A percentile compares a stretch with the other conserved stretches of the same genome.
Evolutionary conservation across 306 rosid species (phyloP).

Genomic region (Glycyrrhiza uralensis): DNA sequence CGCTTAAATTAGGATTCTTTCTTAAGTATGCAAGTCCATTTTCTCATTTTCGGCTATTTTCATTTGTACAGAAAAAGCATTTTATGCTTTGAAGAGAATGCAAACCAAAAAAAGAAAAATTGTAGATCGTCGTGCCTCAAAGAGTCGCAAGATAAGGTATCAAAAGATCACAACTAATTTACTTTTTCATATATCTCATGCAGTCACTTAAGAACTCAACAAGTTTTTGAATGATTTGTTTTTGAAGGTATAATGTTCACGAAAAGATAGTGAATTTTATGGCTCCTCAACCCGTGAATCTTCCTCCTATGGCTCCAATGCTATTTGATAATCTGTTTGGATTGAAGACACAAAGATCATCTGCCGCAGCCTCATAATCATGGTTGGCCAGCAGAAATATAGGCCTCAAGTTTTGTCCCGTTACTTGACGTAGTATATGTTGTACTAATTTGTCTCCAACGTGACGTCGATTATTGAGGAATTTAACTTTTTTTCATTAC

Average conservation of each 20-base stretch:
- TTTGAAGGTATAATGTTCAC: slow-evolving; percentile 72
- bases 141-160: slow-evolving; percentile 94
- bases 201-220: background rate
- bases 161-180: background rate
- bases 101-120: slow-evolving; percentile 83
- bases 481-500: background rate
- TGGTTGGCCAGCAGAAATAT: slow-evolving; percentile 8
- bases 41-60: slow-evolving; percentile 20
- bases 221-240: background rate
- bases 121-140: slow-evolving; percentile 86
- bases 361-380: slow-evolving; percentile 34
- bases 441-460: slow-evolving; percentile 6
- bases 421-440: background rate
- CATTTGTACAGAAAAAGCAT: slow-evolving; percentile 50
- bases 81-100: slow-evolving; percentile 60
- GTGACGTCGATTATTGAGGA: slow-evolving; percentile 8
- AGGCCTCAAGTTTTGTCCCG: slow-evolving; percentile 12
- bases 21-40: background rate
- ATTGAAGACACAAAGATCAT: slow-evolving; percentile 43
- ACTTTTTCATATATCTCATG: background rate
- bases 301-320: slow-evolving; percentile 60
- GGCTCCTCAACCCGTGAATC: slow-evolving; percentile 55
- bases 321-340: slow-evolving; percentile 70
- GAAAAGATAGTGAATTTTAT: slow-evolving; percentile 84
- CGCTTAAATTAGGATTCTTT: background rate